A percentile compares a stretch with the other conserved stretches of the same genome.
Conservation (phyloP, 2,329 filamentous ascomycete species). For the Paraphaeosphaeria sporulosa region DNA sequence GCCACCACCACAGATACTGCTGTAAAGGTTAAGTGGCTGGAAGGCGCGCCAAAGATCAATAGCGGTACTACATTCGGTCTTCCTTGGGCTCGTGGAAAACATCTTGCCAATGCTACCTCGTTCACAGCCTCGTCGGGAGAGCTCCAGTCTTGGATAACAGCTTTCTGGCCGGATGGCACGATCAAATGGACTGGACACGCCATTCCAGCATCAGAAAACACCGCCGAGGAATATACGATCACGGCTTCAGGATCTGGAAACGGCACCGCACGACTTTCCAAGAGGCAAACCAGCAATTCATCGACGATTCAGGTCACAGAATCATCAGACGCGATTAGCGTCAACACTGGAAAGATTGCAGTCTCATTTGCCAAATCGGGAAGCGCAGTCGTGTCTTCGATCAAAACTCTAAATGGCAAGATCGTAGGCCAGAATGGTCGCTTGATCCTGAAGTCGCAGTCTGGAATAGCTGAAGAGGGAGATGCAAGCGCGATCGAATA, state of each 20-base stretch:
- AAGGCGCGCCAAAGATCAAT: constrained; percentile 32
- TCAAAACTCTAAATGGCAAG: constrained; percentile 50
- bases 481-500: constrained; percentile 49
- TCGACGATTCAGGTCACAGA: constrained; percentile 36
- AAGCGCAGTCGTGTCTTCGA: constrained; percentile 36
- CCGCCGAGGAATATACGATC: constrained; percentile 56
- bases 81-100: constrained; percentile 49
- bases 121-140: constrained; percentile 40
- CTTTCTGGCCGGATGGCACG: constrained; percentile 67
- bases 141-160: constrained; percentile 65
- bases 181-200: constrained; percentile 70
- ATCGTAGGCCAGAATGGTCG: constrained; percentile 47
- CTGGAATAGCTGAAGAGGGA: constrained; percentile 51
- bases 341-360: constrained; percentile 44
- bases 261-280: constrained; percentile 16
- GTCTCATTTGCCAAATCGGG: constrained; percentile 46
- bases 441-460: constrained; percentile 63
- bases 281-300: constrained; percentile 26
- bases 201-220: constrained; percentile 53
- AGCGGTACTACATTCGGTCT: constrained; percentile 51
- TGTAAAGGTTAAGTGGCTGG: constrained; percentile 44
- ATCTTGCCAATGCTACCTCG: constrained; percentile 46
- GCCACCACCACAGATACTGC: constrained; percentile 7
- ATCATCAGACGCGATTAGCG: constrained; percentile 30
- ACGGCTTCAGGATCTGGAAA: constrained; percentile 39